A percentile compares a stretch with the other conserved stretches of the same genome.
These are phyloP conservation scores for Talaromyces borbonicus DNA, from an alignment of 495 filamentous ascomycete species.

Conservation along the genomic window DNA sequence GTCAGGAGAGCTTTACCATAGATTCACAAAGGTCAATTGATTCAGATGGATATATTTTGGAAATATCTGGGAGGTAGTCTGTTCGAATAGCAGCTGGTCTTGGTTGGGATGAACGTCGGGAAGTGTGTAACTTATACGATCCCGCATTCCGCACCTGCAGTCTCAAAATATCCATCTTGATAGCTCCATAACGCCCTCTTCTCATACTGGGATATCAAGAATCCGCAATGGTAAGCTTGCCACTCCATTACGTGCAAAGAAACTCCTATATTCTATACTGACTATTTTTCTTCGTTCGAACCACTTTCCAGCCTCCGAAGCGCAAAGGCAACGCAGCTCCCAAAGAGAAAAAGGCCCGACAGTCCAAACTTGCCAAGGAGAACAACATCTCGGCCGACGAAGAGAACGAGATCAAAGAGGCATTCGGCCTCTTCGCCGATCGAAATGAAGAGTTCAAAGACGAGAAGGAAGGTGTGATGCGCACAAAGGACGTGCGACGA, in stretches of 20 bases:
- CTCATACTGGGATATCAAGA: no score
- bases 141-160: no score
- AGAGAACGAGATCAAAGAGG: conserved; percentile 84
- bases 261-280: no score
- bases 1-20: no score
- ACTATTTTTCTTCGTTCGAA: not conserved
- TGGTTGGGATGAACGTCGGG: no score
- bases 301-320: conserved; percentile 25
- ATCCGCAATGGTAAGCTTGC: not conserved
- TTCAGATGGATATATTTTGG: no score
- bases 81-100: no score
- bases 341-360: conserved; percentile 39
- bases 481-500: conserved; percentile 67
- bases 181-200: no score
- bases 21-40: no score
- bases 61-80: no score
- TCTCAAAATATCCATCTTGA: no score
- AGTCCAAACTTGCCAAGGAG: conserved; percentile 81
- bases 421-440: conserved; percentile 68
- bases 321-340: conserved; percentile 23
- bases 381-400: conserved; percentile 73
- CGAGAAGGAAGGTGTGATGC: conserved; percentile 65
- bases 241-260: not conserved
- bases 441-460: conserved; percentile 48
- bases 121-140: no score